A percentile compares a stretch with the other conserved stretches of the same genome.
Conservation (phyloP, 2,329 filamentous ascomycete genomes). For the Aspergillus piperis region DNA sequence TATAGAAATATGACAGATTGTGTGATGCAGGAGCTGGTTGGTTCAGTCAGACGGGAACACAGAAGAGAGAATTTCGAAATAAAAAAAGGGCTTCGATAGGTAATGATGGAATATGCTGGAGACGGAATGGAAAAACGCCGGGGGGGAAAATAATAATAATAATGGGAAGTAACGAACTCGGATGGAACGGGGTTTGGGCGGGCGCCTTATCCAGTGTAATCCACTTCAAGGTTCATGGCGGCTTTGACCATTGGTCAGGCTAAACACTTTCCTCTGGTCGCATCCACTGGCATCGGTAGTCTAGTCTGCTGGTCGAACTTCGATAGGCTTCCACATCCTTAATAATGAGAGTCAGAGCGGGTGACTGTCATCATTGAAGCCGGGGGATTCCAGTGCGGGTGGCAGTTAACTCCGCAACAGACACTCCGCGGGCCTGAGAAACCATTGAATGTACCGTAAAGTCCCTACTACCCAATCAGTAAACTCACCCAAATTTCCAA, state of each 20-base stretch:
- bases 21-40: not conserved
- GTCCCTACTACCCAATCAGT: too few species aligned
- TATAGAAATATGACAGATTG: not conserved
- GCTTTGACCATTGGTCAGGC: not conserved
- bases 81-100: not conserved
- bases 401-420: conserved; percentile 7
- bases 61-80: not conserved
- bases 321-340: conserved; percentile 13
- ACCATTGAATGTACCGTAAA: too few species aligned
- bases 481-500: too few species aligned
- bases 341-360: not conserved
- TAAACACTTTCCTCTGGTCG: not conserved
- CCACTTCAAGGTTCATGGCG: not conserved
- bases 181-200: conserved; percentile 33
- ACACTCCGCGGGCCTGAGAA: not conserved
- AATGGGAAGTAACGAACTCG: conserved; percentile 16
- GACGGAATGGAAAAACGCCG: not conserved
- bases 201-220: conserved; percentile 4
- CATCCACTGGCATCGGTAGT: not conserved
- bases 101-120: not conserved
- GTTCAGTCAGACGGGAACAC: not conserved
- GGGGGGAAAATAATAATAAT: not conserved
- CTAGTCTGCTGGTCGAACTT: conserved; percentile 6
- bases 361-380: not conserved
- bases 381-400: not conserved